Evolutionary conservation across 1,139 yeast species (phyloP).

Genomic region (Hansenula lynferdii): DNA sequence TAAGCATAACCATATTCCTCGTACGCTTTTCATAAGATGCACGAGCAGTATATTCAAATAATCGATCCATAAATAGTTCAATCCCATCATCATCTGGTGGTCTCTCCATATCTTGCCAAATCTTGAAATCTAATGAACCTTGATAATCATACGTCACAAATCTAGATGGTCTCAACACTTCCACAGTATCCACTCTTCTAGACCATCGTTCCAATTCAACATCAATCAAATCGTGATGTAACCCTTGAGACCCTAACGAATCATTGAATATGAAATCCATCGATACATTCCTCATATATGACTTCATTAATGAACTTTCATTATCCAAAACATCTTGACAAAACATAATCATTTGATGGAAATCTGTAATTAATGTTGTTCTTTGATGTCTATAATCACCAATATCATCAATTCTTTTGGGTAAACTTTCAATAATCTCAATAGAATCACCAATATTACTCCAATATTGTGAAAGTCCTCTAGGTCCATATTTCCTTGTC

Average conservation of each 20-base stretch:
- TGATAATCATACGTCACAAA: background rate
- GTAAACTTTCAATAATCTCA: background rate
- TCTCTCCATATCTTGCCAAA: too few relatives aligned
- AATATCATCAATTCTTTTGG: background rate
- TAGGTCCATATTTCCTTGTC: background rate
- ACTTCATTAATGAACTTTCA: background rate
- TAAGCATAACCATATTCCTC: background rate
- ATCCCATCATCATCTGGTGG: too few relatives aligned
- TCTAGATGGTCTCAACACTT: background rate
- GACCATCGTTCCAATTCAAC: background rate
- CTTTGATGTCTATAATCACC: background rate
- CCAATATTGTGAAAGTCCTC: background rate
- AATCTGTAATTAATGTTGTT: background rate
- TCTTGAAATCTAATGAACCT: too few relatives aligned
- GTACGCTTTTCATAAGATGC: background rate
- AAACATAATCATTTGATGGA: too few relatives aligned
- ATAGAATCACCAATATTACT: background rate
- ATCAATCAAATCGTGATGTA: background rate
- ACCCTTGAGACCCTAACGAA: background rate
- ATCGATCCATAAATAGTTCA: too few relatives aligned
- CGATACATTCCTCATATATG: background rate
- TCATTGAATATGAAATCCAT: background rate
- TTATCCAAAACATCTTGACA: background rate
- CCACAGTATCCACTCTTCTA: background rate
- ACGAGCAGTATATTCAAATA: too few relatives aligned